A percentile compares a stretch with the other conserved stretches of the same genome.
Conservation (phyloP, 768 basidiomycete species). For the Pholiota conissans region DNA sequence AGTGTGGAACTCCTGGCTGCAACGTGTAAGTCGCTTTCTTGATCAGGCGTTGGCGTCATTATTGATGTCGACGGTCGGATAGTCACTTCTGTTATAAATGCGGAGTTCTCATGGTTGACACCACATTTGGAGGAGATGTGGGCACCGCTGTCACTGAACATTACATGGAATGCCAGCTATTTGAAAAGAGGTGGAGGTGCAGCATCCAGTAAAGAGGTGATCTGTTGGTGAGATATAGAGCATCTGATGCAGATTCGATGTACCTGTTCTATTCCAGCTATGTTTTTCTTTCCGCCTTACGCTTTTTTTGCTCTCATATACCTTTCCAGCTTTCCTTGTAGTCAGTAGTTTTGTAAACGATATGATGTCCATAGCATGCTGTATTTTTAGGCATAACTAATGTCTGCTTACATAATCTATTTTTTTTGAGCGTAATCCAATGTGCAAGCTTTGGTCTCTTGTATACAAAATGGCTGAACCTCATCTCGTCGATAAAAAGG, state of each 20-base stretch:
- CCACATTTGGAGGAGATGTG: slow-evolving; percentile 25
- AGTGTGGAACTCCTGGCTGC: slow-evolving; percentile 61
- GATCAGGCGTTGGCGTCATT: neutral
- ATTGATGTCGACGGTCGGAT: neutral
- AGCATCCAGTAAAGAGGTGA: slow-evolving; percentile 22
- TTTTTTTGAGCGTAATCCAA: slow-evolving; percentile 9
- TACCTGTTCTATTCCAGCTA: neutral
- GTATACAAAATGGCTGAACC: slow-evolving; percentile 41
- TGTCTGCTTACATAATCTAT: slow-evolving; percentile 19
- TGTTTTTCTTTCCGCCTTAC: neutral
- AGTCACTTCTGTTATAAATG: slow-evolving; percentile 30
- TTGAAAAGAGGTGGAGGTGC: slow-evolving; percentile 24
- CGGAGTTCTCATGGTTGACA: slow-evolving; percentile 43
- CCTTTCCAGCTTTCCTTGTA: neutral
- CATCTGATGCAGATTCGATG: too few relatives aligned
- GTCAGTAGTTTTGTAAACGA: neutral
- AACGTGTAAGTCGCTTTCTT: slow-evolving; percentile 35
- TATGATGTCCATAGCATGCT: slow-evolving; percentile 7
- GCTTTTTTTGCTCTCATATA: neutral
- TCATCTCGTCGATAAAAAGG: slow-evolving; percentile 45
- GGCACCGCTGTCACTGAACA: slow-evolving; percentile 27
- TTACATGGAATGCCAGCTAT: slow-evolving; percentile 23
- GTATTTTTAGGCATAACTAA: slow-evolving; percentile 22
- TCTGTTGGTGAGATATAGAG: neutral
- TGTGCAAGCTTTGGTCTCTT: neutral